These are phyloP conservation scores for Mortierella sp. DNA, from an alignment of 371 early-diverging fungal genomes.

Conservation along the genomic window DNA sequence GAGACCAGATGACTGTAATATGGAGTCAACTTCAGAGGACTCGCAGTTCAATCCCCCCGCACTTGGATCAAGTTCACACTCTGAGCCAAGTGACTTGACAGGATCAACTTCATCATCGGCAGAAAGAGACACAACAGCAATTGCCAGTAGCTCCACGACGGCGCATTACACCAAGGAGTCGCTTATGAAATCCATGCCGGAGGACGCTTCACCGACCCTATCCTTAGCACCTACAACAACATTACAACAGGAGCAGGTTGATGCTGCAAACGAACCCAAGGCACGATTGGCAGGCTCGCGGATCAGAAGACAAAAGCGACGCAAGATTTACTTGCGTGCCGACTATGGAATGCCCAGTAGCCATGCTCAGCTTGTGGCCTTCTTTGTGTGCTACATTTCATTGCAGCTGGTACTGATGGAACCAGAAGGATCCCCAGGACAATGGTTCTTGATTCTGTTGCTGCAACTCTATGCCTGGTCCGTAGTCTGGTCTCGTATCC, in stretches of 20 bases:
- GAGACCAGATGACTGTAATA: constrained; percentile 1
- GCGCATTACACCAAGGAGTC: constrained; percentile 4
- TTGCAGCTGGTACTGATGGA: constrained; percentile 51
- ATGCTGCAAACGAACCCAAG: constrained; percentile 35
- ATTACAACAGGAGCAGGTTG: constrained; percentile 35
- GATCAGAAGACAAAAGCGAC: constrained; percentile 29
- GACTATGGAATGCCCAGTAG: constrained; percentile 85
- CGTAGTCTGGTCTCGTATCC: constrained; percentile 67
- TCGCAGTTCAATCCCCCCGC: background rate
- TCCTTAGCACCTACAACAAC: constrained; percentile 42
- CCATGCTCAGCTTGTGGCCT: constrained; percentile 80
- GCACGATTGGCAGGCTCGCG: constrained; percentile 15
- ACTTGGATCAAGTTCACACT: background rate
- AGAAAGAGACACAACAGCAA: background rate
- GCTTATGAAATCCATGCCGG: constrained; percentile 9
- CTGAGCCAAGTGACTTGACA: background rate
- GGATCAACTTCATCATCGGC: background rate
- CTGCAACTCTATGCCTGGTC: constrained; percentile 56
- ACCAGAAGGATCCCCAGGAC: constrained; percentile 33
- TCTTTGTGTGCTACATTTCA: constrained; percentile 66
- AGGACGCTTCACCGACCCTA: constrained; percentile 25
- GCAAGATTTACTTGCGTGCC: constrained; percentile 22
- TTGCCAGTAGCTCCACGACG: background rate
- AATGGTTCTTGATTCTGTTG: constrained; percentile 51
- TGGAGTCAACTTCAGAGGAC: constrained; percentile 3